phyloP scores from a whole-genome alignment of 306 rosid species.

The Lithocarpus polystachyus region DNA sequence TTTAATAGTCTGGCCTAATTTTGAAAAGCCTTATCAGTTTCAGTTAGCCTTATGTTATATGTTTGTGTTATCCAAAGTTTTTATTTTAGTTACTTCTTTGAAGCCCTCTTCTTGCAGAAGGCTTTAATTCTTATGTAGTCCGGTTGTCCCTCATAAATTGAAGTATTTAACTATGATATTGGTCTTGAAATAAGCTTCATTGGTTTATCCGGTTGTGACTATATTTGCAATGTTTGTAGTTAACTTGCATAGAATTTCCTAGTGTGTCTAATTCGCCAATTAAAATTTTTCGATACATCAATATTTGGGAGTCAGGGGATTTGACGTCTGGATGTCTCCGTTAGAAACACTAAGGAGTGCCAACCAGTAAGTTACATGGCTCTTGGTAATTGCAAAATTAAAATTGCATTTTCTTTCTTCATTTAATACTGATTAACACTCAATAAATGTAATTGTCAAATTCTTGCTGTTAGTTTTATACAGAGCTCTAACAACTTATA shows the following conservation, averaged over 20 bases:
- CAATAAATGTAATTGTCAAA: background rate
- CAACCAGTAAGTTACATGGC: no score
- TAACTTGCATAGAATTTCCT: background rate
- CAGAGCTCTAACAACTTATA: slow-evolving; percentile 15
- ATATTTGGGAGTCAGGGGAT: no score
- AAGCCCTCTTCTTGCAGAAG: background rate
- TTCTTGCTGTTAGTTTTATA: slow-evolving; percentile 8
- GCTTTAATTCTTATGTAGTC: background rate
- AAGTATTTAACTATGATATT: background rate
- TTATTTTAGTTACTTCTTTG: background rate
- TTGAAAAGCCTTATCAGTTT: background rate
- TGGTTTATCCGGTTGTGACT: background rate
- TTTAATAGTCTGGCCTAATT: background rate
- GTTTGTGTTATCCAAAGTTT: no score
- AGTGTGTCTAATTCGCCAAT: background rate
- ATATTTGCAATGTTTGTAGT: background rate
- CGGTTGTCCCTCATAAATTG: background rate
- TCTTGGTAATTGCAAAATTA: background rate
- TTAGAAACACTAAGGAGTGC: no score
- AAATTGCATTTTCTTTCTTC: background rate
- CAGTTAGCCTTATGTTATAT: background rate
- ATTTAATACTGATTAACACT: background rate
- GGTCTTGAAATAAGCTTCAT: background rate
- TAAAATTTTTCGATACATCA: no score
- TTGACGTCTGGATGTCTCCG: no score